Base-by-base conservation (phyloP, 768 basidiomycete genomes). In the Naganishia randhawae region DNA sequence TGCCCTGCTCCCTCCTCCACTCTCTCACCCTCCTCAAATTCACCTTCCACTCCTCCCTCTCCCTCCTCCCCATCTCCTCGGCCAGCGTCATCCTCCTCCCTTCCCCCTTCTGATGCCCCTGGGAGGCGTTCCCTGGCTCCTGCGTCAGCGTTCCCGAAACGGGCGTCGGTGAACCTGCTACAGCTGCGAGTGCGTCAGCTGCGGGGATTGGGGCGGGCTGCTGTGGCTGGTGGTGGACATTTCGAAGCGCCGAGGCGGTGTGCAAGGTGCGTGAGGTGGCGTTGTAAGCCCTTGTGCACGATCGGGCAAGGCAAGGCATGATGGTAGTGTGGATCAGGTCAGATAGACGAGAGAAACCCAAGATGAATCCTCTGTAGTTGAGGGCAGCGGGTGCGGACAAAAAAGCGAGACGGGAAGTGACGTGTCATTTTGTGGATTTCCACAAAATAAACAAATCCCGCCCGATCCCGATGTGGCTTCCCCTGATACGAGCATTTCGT, bases 31-130 rank as follows among this genome's bases (percentile, higher is more conserved):
- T 72, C 17, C 71, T 71, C 65, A 79, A 39, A 65, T 76, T 76
- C 62, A 72, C 51, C 71, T 75, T 74, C 72, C 75, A 79, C 27
- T 75, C 78, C 32, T 74, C 71, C 37, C 75, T 71, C 10, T 63
- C 55, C 50, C 57, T 61, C 57, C 22, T 17, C 22, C 57, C 39
- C 57, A 39, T 37, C 39, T 61, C 57, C 22, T 61, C 57, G 3
- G 57, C 57, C 22, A 61, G 33, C 37, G 57, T 61, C 25, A 61
- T 6, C 14, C 22, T 39, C 27, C 57, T 42, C 39, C 57, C 57
- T 27, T 8, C 13, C 17, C 8, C 16, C 45, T n/a, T 2, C 45
- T 48, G n/a, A 11, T 39, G 57, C 29, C 37, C 57, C 37, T 37
- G 35, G 3, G 57, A 35, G 29, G 33, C 19, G 16, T 32, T 19